Conservation (phyloP, 2,329 filamentous ascomycete species). For the Diaporthe aspalathi region DNA sequence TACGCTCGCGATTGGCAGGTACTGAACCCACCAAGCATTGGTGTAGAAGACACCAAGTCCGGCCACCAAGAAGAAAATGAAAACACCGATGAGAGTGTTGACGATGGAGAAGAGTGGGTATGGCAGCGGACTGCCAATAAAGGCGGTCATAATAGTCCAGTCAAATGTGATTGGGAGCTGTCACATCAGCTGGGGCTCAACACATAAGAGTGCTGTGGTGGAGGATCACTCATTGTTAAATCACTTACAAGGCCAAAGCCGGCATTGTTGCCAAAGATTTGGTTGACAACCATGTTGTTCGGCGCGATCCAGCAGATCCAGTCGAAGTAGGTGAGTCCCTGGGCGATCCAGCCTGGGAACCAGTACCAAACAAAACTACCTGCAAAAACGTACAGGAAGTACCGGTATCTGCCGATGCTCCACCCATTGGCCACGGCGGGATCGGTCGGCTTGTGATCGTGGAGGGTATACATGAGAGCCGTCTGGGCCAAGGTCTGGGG, state of each 20-base stretch:
- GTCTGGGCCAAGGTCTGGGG: constrained; percentile 70
- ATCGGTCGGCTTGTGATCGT: constrained; percentile 67
- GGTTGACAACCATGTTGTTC: constrained; percentile 35
- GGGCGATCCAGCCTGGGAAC: constrained; percentile 36
- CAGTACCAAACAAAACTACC: constrained; percentile 35
- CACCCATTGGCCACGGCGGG: constrained; percentile 31
- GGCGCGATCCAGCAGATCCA: constrained; percentile 38
- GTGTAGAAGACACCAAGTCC: constrained; percentile 35
- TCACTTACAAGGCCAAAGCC: constrained; percentile 35
- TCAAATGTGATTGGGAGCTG: constrained; percentile 37
- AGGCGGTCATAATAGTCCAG: constrained; percentile 37
- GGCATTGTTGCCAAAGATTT: constrained; percentile 34
- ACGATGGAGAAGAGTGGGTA: constrained; percentile 34
- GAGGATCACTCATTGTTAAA: too few relatives aligned
- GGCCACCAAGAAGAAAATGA: constrained; percentile 34
- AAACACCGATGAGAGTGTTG: constrained; percentile 30
- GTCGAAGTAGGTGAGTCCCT: constrained; percentile 34
- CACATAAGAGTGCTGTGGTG: neutral
- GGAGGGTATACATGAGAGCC: constrained; percentile 72
- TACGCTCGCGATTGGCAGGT: constrained; percentile 35
- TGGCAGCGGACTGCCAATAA: constrained; percentile 33
- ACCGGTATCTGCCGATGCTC: constrained; percentile 34
- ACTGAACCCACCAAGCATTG: constrained; percentile 34
- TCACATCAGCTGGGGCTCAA: constrained; percentile 5
- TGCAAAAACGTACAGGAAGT: constrained; percentile 30